Base-by-base conservation (phyloP, 495 filamentous ascomycete genomes). In the Talaromyces stipitatus region DNA sequence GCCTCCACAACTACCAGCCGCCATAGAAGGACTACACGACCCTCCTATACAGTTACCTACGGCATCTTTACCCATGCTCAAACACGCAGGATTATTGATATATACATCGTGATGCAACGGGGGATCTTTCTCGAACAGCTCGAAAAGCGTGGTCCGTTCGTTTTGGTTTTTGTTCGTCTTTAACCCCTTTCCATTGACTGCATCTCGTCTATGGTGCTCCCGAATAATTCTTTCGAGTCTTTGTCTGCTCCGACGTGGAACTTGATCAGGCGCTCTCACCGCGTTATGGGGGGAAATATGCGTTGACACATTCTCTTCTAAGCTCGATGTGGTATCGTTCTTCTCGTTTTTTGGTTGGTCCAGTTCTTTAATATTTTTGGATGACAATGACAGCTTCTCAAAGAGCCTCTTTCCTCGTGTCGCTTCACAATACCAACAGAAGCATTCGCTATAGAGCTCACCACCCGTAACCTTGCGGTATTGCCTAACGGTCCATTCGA, bases 401-500 rank as follows among this genome's bases (percentile, higher is more conserved):
- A 9, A 79, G 67, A 46, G 72, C 64, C 26, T 68, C 58, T 32
- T 81, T 79, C 12, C 90, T 85, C 51, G 29, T 58, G 88, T 82
- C 16, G 85, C 82, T 73, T 94, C 90, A 71, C 91, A 96, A 64
- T 91, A 92, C 89, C 91, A 95, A 70, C 91, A 96, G 3, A 84
- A 89, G 66, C 91, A 95, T 67, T 89, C 86, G 26, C 80, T 86
- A 68, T 94, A 95, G 24, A 87, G 78, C 57, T 86, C 78, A 3
- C 75, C 72, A 60, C 76, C 84, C 12, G 69, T 73, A 45, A 65
- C 60, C 38, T 84, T 81, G 60, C 86, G 77, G 66, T 91, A 95
- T 10, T 64, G 69, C 62, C 82, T 85, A 66, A 73, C 80, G 1
- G 91, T 96, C 84, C 86, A 89, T 64, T 83, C 83, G 60, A 95